Conservation (phyloP, 139 green algal species). For the Zygnema cylindricum region DNA sequence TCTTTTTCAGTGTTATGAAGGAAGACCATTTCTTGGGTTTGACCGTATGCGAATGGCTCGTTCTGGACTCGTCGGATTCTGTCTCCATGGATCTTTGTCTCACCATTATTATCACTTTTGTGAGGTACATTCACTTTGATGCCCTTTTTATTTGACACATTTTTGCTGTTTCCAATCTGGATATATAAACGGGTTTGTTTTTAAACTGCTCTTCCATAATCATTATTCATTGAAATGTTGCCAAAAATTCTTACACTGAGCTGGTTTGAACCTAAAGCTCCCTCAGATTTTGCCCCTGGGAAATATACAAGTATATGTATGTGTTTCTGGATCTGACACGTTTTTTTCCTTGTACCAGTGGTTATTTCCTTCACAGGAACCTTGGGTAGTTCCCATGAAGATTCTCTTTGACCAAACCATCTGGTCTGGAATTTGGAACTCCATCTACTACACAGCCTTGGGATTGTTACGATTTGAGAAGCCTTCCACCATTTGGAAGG, state of each 20-base stretch:
- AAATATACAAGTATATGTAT: too few relatives aligned
- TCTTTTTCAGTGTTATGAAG: conserved; percentile 24
- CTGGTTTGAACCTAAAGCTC: too few relatives aligned
- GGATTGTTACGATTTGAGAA: conserved; percentile 19
- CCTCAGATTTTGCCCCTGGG: too few relatives aligned
- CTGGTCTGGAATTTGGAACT: conserved; percentile 51
- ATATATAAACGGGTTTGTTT: too few relatives aligned
- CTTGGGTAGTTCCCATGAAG: conserved; percentile 33
- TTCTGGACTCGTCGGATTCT: conserved; percentile 40
- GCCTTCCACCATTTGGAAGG: conserved; percentile 28
- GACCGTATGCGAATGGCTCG: conserved; percentile 46
- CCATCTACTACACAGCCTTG: conserved; percentile 50
- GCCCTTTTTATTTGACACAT: too few relatives aligned
- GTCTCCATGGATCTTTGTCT: conserved; percentile 41
- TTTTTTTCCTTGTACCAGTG: too few relatives aligned
- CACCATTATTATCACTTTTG: conserved; percentile 55
- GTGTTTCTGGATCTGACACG: too few relatives aligned
- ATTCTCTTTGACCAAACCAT: conserved; percentile 51
- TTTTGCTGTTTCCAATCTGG: too few relatives aligned
- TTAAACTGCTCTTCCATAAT: too few relatives aligned
- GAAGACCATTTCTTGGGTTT: conserved; percentile 18
- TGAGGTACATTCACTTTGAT: too few relatives aligned
- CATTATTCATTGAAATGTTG: too few relatives aligned
- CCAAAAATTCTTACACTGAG: too few relatives aligned
- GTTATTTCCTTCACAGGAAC: conserved; percentile 17